Base-by-base conservation (phyloP, 805 yeast genomes). In the Candida patagonica region DNA sequence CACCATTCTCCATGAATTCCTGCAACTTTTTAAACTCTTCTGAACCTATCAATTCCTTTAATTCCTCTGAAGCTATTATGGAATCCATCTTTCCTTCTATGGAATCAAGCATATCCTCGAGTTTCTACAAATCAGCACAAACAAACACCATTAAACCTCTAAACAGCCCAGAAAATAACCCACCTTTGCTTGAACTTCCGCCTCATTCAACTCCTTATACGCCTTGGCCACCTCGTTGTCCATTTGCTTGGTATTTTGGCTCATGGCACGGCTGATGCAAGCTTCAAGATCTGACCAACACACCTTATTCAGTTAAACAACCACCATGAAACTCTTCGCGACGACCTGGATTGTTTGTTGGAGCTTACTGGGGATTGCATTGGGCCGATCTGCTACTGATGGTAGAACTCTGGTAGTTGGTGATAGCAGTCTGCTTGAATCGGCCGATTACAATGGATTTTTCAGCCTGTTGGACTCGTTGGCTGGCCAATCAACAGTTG, bases 31-130 rank as follows among this genome's bases (percentile, higher is more conserved):
- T 34, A 16, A 42, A 24, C 12, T 44, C 47, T 7, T 38, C 41
- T 8, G 38, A 21, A 38, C 15, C 12, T 15, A 15, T 43, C 13
- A 52, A 40, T 37, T 74, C 78, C 42, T 66, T 51, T 33, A 46
- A 29, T 13, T 48, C 50, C 12, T 42, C 42, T 12, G 48, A 42
- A 27, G 45, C 29, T 10, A 76, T 56, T 9, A 80, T 66, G 4
- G 61, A 54, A 41, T 78, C 84, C 67, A 82, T 71, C 54, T 75
- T 76, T 29, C 70, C 70, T 51, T 82, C 89, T 36, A 82, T 59
- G 16, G 63, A 56, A 50, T 80, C 88, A 34, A 82, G 62, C 74
- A 78, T 69, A 49, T 65, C 65, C 57, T 82, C 92, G 45, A 82
- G 61, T 43, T 66, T 54, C 69, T 55, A 35, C 7, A 17, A 2